Base-by-base conservation (phyloP, 2,329 filamentous ascomycete genomes). In the Nigrospora oryzae region DNA sequence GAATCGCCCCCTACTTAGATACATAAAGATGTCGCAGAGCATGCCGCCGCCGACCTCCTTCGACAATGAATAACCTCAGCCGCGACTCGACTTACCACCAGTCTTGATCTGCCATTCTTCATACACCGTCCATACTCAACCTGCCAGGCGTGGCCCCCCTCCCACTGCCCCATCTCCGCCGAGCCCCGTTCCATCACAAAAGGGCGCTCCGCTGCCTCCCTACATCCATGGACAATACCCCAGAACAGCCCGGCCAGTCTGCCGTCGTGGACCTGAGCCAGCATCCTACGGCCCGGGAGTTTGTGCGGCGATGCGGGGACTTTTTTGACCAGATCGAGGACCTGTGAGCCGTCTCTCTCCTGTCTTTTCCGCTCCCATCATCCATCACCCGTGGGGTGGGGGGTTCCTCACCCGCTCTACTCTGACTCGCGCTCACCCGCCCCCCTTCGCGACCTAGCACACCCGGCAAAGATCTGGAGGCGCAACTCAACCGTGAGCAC, bases 381-480 rank as follows among this genome's bases (percentile, higher is more conserved):
- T 6, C 19, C 19, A 6, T 4, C n/a, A n/a, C n/a, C n/a, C n/a
- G n/a, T n/a, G n/a, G n/a, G n/a, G n/a, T n/a, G n/a, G n/a, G n/a
- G n/a, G 23, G 3, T 49, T 33, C 5, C 11, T 33, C 32, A 28
- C 31, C 10, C 13, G 41, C 37, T 4, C 36, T 15, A 28, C 16
- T 31, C 28, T 16, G 23, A 4, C 23, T 10, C 23, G 23, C 23
- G 30, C 38, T 31, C 7, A 11, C 15, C 5, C 13, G 3, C 40
- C 23, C 13, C 8, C 11, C 14, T 19, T 17, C 15, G 11, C 2
- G 2, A 8, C 12, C 14, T 36, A 50, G 68, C 34, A 74, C 69
- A 0, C 70, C 69, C 1, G 70, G 70, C 11, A 65, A 67, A 50
- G 64, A 63, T 10, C 64, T 74, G 37, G 70, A 73, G 53, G 55